Percentiles rank a stretch among this genome's conserved stretches.
Evolutionary conservation across 768 basidiomycete species (phyloP).

Genomic region (Termitomyces eurrhizus): DNA sequence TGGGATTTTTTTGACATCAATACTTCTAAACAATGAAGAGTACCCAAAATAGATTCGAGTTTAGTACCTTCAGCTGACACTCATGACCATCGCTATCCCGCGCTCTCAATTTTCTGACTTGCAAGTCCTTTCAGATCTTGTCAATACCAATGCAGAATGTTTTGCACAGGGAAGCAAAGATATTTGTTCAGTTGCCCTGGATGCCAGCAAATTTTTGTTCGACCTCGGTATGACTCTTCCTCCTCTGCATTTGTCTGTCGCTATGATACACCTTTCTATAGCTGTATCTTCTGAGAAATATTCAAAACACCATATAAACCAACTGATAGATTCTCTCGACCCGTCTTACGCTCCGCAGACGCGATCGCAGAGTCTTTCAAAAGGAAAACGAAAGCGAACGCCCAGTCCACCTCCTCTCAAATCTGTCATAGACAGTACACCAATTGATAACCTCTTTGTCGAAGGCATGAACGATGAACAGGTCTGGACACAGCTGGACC

Average conservation of each 20-base stretch:
- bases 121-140: constrained; percentile 44
- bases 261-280: constrained; percentile 23
- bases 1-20: constrained; percentile 6
- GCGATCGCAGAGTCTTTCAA: constrained; percentile 51
- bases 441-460: constrained; percentile 68
- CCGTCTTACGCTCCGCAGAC: constrained; percentile 72
- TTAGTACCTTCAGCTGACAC: not conserved
- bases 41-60: not conserved
- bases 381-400: constrained; percentile 41
- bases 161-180: constrained; percentile 52
- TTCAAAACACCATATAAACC: constrained; percentile 62
- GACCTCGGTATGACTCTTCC: constrained; percentile 55
- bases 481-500: constrained; percentile 92
- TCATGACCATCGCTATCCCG: not conserved
- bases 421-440: constrained; percentile 52
- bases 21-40: constrained; percentile 8
- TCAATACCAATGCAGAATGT: constrained; percentile 51
- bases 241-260: constrained; percentile 2
- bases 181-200: constrained; percentile 54
- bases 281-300: constrained; percentile 63
- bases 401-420: constrained; percentile 28
- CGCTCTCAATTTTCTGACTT: constrained; percentile 31
- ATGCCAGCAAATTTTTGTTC: constrained; percentile 72
- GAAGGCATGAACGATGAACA: constrained; percentile 83
- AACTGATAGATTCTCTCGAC: constrained; percentile 64